A percentile compares a stretch with the other conserved stretches of the same genome.
These are phyloP conservation scores for Plectosphaerella cucumerina DNA, from an alignment of 2,329 filamentous ascomycete species.

Conservation along the genomic window DNA sequence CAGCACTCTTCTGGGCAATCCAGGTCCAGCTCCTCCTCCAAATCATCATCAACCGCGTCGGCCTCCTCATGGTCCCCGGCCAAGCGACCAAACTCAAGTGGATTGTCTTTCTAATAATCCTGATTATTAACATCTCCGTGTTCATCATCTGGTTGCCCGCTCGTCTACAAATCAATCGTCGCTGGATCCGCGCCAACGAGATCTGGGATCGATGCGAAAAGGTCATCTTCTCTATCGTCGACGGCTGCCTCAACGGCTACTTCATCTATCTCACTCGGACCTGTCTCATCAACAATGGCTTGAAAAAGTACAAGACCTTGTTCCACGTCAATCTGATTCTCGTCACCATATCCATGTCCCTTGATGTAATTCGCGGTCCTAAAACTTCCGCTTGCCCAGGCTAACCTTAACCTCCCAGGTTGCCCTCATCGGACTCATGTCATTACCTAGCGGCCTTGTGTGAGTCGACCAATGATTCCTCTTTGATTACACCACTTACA, in stretches of 20 bases:
- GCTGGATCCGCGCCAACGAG: constrained; percentile 37
- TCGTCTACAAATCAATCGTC: constrained; percentile 33
- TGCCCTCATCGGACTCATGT: constrained; percentile 1
- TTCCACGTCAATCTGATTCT: constrained; percentile 27
- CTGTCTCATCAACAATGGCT: constrained; percentile 39
- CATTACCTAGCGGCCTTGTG: constrained; percentile 7
- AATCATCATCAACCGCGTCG: constrained; percentile 49
- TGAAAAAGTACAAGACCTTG: constrained; percentile 43
- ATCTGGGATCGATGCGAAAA: constrained; percentile 48
- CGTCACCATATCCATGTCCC: constrained; percentile 18
- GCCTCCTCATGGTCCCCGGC: constrained; percentile 35
- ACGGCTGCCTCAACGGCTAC: constrained; percentile 41
- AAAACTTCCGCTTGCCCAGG: neutral
- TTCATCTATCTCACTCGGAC: constrained; percentile 39
- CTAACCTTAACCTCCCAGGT: neutral
- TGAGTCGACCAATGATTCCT: constrained; percentile 6
- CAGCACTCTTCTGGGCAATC: neutral
- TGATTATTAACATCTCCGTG: constrained; percentile 42
- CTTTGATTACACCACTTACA: neutral
- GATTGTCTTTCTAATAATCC: constrained; percentile 35
- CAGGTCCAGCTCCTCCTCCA: constrained; percentile 44
- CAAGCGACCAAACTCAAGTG: constrained; percentile 36
- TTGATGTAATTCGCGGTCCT: constrained; percentile 16
- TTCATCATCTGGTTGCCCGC: constrained; percentile 48
- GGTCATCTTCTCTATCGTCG: constrained; percentile 39